phyloP scores from a whole-genome alignment of 1,284 basidiomycete species.

The Hortiboletus rubellus region DNA sequence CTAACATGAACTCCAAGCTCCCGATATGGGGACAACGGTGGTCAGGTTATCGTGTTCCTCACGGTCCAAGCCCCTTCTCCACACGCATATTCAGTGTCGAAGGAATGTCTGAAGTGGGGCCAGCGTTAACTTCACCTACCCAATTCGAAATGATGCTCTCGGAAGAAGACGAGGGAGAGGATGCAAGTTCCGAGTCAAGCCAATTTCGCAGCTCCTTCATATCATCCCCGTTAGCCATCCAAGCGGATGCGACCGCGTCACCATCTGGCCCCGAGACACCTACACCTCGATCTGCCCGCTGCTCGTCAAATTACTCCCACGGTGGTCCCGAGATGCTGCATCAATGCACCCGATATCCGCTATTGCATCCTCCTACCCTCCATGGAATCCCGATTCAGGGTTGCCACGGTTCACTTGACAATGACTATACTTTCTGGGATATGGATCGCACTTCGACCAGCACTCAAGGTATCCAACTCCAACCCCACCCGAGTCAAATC shows the following conservation, averaged over 20 bases:
- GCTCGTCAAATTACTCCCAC: neutral
- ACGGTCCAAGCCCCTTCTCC: conserved; percentile 32
- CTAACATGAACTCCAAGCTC: conserved; percentile 27
- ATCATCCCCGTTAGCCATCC: conserved; percentile 13
- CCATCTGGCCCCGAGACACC: neutral
- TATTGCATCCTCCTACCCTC: neutral
- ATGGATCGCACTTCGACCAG: neutral
- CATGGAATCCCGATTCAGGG: neutral
- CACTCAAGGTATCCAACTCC: conserved; percentile 5
- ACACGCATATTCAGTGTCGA: conserved; percentile 22
- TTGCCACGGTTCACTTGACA: neutral
- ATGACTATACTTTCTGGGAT: conserved; percentile 5
- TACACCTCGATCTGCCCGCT: conserved; percentile 1
- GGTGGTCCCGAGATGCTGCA: neutral
- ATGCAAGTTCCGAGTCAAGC: conserved; percentile 20
- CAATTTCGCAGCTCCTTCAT: conserved; percentile 8
- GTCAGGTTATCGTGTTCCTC: conserved; percentile 23
- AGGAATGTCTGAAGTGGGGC: conserved; percentile 27
- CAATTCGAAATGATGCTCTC: conserved; percentile 23
- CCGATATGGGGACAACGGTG: conserved; percentile 38
- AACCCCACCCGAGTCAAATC: neutral
- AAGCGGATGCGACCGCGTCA: neutral
- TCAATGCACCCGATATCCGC: neutral
- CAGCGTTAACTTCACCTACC: conserved; percentile 25
- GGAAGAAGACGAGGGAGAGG: conserved; percentile 26